Conservation (phyloP, 768 basidiomycete genomes). For the Termitomyces sp. region DNA sequence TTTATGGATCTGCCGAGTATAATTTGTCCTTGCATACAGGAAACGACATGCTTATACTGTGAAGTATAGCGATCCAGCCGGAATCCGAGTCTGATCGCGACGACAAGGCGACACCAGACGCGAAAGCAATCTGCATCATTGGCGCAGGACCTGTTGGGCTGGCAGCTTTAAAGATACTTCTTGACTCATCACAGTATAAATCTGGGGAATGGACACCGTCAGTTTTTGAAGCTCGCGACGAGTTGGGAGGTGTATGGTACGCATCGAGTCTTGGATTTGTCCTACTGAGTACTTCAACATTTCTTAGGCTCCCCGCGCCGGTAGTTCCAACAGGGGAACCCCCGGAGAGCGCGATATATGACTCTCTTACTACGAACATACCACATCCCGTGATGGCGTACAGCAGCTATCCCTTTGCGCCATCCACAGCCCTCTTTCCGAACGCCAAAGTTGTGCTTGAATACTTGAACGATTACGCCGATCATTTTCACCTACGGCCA, state of each 20-base stretch:
- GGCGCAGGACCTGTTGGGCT: conserved; percentile 78
- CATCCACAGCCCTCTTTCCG: conserved; percentile 69
- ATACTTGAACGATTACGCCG: conserved; percentile 69
- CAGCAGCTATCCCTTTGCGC: conserved; percentile 58
- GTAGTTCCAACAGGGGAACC: conserved; percentile 38
- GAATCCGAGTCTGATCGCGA: background rate
- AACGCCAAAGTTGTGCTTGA: conserved; percentile 50
- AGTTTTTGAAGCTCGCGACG: conserved; percentile 59
- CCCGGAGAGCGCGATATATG: conserved; percentile 69
- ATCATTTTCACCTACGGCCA: conserved; percentile 52
- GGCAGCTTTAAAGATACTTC: conserved; percentile 59
- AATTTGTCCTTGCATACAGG: background rate
- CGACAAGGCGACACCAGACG: background rate
- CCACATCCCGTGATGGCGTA: conserved; percentile 78
- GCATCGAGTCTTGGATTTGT: background rate
- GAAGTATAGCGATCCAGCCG: conserved; percentile 5
- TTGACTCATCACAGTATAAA: conserved; percentile 53
- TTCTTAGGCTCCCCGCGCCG: conserved; percentile 47
- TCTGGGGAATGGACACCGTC: conserved; percentile 56
- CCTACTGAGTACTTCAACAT: background rate
- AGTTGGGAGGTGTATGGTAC: conserved; percentile 77
- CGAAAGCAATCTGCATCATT: conserved; percentile 54
- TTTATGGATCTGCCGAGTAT: conserved; percentile 1
- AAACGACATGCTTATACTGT: background rate
- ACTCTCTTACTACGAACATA: conserved; percentile 77